These are phyloP conservation scores for Saturnispora hagleri DNA, from an alignment of 805 yeast species.

Conservation along the genomic window DNA sequence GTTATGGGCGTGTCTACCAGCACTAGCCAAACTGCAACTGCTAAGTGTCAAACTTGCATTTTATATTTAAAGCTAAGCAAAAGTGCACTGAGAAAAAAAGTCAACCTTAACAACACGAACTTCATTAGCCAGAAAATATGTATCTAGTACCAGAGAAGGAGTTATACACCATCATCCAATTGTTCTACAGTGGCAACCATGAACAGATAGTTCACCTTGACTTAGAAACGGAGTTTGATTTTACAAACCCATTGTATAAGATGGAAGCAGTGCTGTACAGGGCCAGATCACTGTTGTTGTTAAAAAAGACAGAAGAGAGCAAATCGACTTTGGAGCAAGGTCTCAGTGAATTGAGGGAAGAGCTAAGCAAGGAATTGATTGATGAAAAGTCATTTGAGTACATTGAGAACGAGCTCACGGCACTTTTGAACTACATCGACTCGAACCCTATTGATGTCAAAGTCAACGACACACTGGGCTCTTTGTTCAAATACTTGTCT, in stretches of 20 bases:
- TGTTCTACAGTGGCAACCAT: slow-evolving; percentile 23
- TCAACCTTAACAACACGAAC: not conserved
- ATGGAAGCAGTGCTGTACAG: slow-evolving; percentile 20
- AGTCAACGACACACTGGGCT: not conserved
- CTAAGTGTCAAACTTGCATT: too few species aligned
- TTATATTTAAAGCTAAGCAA: not conserved
- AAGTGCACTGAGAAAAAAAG: not conserved
- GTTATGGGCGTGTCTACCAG: too few species aligned
- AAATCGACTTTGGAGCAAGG: too few species aligned
- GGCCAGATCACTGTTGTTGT: slow-evolving; percentile 14
- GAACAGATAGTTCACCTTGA: slow-evolving; percentile 14
- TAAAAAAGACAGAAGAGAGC: not conserved
- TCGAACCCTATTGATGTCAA: slow-evolving; percentile 8
- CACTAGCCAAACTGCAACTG: too few species aligned
- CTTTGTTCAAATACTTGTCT: not conserved
- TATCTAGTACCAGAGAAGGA: slow-evolving; percentile 18
- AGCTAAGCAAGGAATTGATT: not conserved
- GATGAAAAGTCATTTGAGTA: slow-evolving; percentile 8
- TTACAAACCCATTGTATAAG: slow-evolving; percentile 20
- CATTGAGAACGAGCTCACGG: slow-evolving; percentile 13
- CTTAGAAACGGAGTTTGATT: slow-evolving; percentile 20
- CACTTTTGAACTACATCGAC: slow-evolving; percentile 10
- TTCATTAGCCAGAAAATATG: slow-evolving; percentile 7
- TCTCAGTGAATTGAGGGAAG: not conserved
- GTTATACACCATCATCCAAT: slow-evolving; percentile 24